These are phyloP conservation scores for Puccinia coronata DNA, from an alignment of 1,284 basidiomycete genomes.

Conservation along the genomic window DNA sequence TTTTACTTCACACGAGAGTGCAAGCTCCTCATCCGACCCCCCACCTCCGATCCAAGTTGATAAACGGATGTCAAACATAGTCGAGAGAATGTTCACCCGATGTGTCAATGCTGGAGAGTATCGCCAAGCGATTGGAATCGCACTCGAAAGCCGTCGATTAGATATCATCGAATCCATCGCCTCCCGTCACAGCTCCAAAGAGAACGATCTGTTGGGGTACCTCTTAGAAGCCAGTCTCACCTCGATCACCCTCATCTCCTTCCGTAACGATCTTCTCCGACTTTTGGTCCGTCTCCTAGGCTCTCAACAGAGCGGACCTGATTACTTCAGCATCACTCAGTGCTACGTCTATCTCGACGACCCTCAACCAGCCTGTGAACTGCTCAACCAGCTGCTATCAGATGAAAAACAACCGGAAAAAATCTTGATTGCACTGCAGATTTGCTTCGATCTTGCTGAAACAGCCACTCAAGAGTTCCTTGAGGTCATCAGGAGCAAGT, in stretches of 20 bases:
- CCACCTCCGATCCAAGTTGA: slow-evolving; percentile 67
- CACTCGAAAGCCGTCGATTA: slow-evolving; percentile 80
- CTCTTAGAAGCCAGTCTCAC: slow-evolving; percentile 82
- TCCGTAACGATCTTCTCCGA: slow-evolving; percentile 71
- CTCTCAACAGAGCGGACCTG: slow-evolving; percentile 70
- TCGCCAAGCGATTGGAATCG: slow-evolving; percentile 89
- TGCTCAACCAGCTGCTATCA: slow-evolving; percentile 67
- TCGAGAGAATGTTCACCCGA: slow-evolving; percentile 79
- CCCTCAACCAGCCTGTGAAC: slow-evolving; percentile 70
- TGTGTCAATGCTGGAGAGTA: slow-evolving; percentile 83
- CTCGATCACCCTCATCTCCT: slow-evolving; percentile 74
- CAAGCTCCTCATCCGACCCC: slow-evolving; percentile 63
- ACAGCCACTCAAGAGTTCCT: slow-evolving; percentile 89
- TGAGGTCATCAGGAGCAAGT: slow-evolving; percentile 64
- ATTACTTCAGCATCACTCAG: slow-evolving; percentile 77
- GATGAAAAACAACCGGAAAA: slow-evolving; percentile 64
- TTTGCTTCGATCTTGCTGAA: slow-evolving; percentile 89
- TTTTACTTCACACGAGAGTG: slow-evolving; percentile 59
- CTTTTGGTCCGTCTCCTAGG: slow-evolving; percentile 77
- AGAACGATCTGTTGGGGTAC: slow-evolving; percentile 78
- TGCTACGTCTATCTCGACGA: slow-evolving; percentile 83
- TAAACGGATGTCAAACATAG: slow-evolving; percentile 70
- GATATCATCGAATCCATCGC: slow-evolving; percentile 80
- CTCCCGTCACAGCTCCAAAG: slow-evolving; percentile 63
- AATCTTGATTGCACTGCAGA: slow-evolving; percentile 80